Evolutionary conservation across 1,284 basidiomycete genomes (phyloP).

Genomic region (Leucoagaricus sp.): DNA sequence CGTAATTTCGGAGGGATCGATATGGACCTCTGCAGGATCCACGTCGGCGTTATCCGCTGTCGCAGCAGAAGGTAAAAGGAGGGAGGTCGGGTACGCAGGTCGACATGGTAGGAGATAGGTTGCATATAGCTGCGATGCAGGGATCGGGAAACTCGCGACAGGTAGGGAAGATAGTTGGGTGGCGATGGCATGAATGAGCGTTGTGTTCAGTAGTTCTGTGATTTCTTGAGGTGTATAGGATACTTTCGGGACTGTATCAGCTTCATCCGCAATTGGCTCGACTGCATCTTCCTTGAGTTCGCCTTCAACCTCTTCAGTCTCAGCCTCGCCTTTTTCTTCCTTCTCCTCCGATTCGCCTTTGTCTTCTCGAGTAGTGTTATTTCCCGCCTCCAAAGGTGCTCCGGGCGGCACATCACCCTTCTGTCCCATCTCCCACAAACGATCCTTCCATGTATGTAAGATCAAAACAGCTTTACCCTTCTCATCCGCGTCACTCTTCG

Average conservation of each 20-base stretch:
- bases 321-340: neutral
- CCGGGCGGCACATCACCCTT: slow-evolving; percentile 55
- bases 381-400: slow-evolving; percentile 21
- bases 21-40: slow-evolving; percentile 15
- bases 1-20: slow-evolving; percentile 39
- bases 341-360: slow-evolving; percentile 2
- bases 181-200: slow-evolving; percentile 71
- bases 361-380: slow-evolving; percentile 20
- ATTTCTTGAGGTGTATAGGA: slow-evolving; percentile 54
- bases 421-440: slow-evolving; percentile 68
- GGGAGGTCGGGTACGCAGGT: slow-evolving; percentile 54
- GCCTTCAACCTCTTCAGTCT: slow-evolving; percentile 3
- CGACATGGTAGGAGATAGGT: slow-evolving; percentile 77
- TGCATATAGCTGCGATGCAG: slow-evolving; percentile 77
- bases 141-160: slow-evolving; percentile 66
- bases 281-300: slow-evolving; percentile 18
- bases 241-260: slow-evolving; percentile 19
- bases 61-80: slow-evolving; percentile 31
- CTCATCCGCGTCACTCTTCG: slow-evolving; percentile 27
- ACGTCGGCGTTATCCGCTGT: neutral
- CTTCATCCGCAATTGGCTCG: slow-evolving; percentile 19
- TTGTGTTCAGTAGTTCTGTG: slow-evolving; percentile 61
- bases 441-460: slow-evolving; percentile 71
- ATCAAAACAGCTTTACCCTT: slow-evolving; percentile 78
- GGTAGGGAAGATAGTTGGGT: slow-evolving; percentile 50